Evolutionary conservation across 2,329 filamentous ascomycete species (phyloP), one percentile per base, ranked within the genome.

Genomic region (Talaromyces sp.): DNA sequence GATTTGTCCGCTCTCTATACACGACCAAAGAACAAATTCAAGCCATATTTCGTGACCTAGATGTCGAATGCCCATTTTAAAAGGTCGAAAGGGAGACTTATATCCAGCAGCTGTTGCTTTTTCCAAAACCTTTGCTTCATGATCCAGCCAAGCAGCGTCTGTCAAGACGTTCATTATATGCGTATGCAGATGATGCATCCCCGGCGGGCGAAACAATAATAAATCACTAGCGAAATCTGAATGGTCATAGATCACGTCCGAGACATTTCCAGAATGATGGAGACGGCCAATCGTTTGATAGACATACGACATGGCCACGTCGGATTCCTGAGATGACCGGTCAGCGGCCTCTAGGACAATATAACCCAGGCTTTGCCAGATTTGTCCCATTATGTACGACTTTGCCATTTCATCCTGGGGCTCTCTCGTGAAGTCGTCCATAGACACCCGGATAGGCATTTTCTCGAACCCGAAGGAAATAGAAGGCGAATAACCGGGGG

Each of bases 11-110:
- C 75, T 74, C 65, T 81, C 79, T 38, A 81, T 74, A 66, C 79
- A 81, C 61, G 75, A 80, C 79, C 79, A 81, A 19, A 81, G 73
- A 57, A 81, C 72, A 38, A 81, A 74, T 60, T 81, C 79, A 12
- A 81, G 65, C 79, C 79, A 81, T 12, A 80, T 72, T 60, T 79
- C 77, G 17, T 74, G 75, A 1, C 76, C 78, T 24, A 81, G 71
- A 58, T 79, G 74, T 48, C 74, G 72, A 29, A 78, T 70, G 43
- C 70, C 73, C 50, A 77, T 72, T 51, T 74, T 76, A 59, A 77
- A 74, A 26, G 71, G 70, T 43, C 74, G 64, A 59, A 70, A 75
- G 3, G 76, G 75, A 3, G 74, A 69, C 24, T 74, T 67, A 56
- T 77, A 65, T 12, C 76, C 75, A 2, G 70, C 66, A 31, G 73